Conservation (phyloP, 2,329 filamentous ascomycete genomes). For the Fusarium irregulare region DNA sequence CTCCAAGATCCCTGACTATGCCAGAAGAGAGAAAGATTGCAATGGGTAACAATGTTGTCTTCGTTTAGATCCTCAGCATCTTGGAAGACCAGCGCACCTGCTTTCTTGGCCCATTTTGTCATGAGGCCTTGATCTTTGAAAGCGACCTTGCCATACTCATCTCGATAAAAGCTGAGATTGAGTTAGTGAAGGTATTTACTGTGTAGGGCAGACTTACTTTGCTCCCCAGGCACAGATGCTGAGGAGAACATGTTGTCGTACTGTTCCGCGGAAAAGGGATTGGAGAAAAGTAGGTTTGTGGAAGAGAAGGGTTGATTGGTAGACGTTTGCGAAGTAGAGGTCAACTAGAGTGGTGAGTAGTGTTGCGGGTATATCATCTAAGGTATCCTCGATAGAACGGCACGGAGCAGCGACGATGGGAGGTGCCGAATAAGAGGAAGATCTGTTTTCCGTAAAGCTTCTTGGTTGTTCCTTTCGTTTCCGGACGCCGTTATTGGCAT, state of each 20-base stretch:
- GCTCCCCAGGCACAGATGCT: slow-evolving; percentile 39
- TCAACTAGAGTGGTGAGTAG: not conserved
- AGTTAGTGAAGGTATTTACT: too few species aligned
- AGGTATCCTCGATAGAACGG: not conserved
- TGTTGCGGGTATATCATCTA: not conserved
- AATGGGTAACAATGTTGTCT: slow-evolving; percentile 34
- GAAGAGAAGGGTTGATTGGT: slow-evolving; percentile 26
- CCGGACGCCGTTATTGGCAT: too few species aligned
- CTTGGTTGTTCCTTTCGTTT: too few species aligned
- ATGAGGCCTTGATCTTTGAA: slow-evolving; percentile 1
- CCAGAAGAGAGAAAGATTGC: slow-evolving; percentile 37
- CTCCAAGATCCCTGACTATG: slow-evolving; percentile 40
- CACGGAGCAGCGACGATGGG: too few species aligned
- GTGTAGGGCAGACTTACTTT: slow-evolving; percentile 35
- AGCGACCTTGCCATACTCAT: not conserved
- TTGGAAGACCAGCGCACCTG: slow-evolving; percentile 22
- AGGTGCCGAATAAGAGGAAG: too few species aligned
- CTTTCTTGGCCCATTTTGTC: slow-evolving; percentile 28
- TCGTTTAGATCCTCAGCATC: slow-evolving; percentile 19
- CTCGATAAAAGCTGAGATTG: too few species aligned
- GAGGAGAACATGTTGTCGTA: slow-evolving; percentile 13
- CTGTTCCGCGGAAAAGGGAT: not conserved
- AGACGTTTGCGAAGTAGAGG: slow-evolving; percentile 34
- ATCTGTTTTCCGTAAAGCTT: too few species aligned
- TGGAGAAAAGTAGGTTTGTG: slow-evolving; percentile 1